These are phyloP conservation scores for Monosporascus sp. DNA, from an alignment of 2,329 filamentous ascomycete genomes.

Conservation along the genomic window DNA sequence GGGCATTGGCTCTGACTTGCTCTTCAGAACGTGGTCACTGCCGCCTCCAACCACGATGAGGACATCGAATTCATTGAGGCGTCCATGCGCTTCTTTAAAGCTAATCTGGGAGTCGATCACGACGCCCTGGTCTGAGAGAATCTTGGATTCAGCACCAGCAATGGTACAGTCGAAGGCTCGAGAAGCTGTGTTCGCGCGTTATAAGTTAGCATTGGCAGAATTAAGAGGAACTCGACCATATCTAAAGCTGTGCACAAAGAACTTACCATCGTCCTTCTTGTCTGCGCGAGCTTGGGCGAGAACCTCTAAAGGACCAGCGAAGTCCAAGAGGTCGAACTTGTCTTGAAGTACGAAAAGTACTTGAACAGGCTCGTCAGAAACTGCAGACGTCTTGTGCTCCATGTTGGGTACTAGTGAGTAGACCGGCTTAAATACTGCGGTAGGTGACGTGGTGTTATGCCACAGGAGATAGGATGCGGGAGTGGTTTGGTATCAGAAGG, in stretches of 20 bases:
- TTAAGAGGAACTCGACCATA: not conserved
- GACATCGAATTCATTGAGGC: constrained; percentile 71
- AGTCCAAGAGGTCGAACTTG: constrained; percentile 55
- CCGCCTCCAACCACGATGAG: constrained; percentile 73
- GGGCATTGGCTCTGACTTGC: constrained; percentile 61
- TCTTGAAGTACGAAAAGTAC: constrained; percentile 56
- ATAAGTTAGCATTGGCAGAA: constrained; percentile 6
- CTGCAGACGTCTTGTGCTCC: constrained; percentile 53
- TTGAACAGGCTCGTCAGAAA: constrained; percentile 54
- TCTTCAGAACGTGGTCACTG: constrained; percentile 57
- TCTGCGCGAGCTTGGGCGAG: constrained; percentile 47
- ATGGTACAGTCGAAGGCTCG: constrained; percentile 56
- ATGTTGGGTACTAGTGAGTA: constrained; percentile 27
- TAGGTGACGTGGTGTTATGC: not conserved
- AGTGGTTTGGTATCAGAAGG: not conserved
- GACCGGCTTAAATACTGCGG: not conserved
- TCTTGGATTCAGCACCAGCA: constrained; percentile 46
- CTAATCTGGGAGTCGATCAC: constrained; percentile 68
- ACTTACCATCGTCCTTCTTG: constrained; percentile 47
- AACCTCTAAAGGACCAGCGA: constrained; percentile 50
- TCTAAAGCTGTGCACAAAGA: not conserved
- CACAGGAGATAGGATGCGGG: not conserved
- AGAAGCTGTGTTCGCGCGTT: constrained; percentile 32
- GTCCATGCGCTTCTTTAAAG: constrained; percentile 72
- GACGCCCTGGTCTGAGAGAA: constrained; percentile 58